Evolutionary conservation across 441 rosid genomes (phyloP).

Genomic region (Syzygium syzygioides): DNA sequence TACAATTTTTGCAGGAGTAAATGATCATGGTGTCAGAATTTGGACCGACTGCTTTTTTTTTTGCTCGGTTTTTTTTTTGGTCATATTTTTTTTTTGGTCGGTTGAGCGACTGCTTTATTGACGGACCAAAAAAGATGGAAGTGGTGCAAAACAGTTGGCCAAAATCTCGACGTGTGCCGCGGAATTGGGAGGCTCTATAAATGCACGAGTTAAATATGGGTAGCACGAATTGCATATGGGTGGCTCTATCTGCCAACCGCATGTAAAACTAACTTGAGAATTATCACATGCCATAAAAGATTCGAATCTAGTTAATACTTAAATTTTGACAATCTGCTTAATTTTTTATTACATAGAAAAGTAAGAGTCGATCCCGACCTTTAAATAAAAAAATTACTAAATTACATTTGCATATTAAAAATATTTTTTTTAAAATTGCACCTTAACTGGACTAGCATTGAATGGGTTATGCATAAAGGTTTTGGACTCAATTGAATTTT

Average conservation of each 20-base stretch:
- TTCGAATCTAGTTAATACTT: background rate
- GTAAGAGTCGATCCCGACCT: no score
- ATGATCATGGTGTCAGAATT: background rate
- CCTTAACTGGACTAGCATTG: no score
- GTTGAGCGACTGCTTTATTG: background rate
- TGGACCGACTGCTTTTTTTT: background rate
- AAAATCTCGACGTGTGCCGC: background rate
- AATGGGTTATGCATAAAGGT: no score
- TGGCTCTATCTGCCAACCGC: background rate
- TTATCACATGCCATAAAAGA: background rate
- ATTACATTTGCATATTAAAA: no score
- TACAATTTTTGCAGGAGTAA: background rate
- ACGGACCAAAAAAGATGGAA: background rate
- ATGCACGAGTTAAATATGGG: background rate
- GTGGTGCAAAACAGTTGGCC: background rate
- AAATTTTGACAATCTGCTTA: no score
- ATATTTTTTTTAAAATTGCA: no score
- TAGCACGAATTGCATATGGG: background rate
- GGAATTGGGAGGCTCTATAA: background rate
- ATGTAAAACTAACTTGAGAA: background rate
- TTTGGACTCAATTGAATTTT: no score
- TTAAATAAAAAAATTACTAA: no score
- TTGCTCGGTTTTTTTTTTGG: no score
- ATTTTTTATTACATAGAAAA: no score
- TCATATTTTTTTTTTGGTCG: no score